Conservation (phyloP, 768 basidiomycete genomes). For the Sarcomyxa edulis region DNA sequence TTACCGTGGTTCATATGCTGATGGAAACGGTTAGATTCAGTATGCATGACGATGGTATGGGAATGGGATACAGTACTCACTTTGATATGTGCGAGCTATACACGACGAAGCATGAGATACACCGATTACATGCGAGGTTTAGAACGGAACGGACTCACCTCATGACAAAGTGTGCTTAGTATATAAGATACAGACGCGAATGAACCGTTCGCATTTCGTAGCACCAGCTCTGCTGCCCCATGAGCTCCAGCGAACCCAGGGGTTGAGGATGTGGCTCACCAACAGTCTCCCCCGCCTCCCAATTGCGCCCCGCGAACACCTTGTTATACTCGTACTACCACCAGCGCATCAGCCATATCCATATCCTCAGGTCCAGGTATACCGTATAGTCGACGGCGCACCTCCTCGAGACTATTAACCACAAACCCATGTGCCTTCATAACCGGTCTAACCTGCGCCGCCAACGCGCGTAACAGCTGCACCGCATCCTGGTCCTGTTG, state of each 20-base stretch:
- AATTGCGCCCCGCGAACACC: conserved; percentile 81
- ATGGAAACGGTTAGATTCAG: background rate
- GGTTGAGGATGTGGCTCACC: conserved; percentile 32
- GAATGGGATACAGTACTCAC: conserved; percentile 27
- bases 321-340: conserved; percentile 69
- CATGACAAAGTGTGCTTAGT: conserved; percentile 78
- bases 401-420: conserved; percentile 82
- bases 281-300: conserved; percentile 78
- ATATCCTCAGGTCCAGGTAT: too few species aligned
- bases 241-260: background rate
- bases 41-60: conserved; percentile 3
- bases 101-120: conserved; percentile 8
- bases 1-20: conserved; percentile 86
- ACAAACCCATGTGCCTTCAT: conserved; percentile 77
- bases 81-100: conserved; percentile 78
- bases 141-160: conserved; percentile 39
- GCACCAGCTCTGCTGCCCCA: conserved; percentile 69
- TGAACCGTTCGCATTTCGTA: conserved; percentile 54
- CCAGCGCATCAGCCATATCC: conserved; percentile 1
- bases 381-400: conserved; percentile 23
- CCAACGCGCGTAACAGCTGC: conserved; percentile 71
- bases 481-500: conserved; percentile 60
- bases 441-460: conserved; percentile 77
- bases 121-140: conserved; percentile 1
- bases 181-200: conserved; percentile 63